phyloP scores from a whole-genome alignment of 805 yeast genomes.

The Isabelozyma heimii region DNA sequence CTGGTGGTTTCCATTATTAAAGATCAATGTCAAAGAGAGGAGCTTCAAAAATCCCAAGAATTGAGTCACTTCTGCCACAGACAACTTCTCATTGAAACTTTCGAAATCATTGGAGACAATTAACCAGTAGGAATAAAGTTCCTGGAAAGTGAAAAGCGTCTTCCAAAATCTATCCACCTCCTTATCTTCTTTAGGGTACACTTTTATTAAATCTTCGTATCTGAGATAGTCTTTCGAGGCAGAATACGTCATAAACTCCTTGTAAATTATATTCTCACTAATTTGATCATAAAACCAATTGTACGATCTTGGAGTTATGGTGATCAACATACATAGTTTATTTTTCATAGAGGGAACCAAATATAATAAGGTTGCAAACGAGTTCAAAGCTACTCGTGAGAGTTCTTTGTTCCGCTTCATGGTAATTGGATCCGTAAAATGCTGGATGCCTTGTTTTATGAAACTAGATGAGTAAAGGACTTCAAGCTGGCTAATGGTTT shows the following conservation, averaged over 20 bases:
- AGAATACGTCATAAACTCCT: slow-evolving; percentile 4
- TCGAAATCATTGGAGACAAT: slow-evolving; percentile 67
- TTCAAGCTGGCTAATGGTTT: slow-evolving; percentile 3
- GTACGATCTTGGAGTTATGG: slow-evolving; percentile 40
- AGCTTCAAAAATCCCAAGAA: slow-evolving; percentile 49
- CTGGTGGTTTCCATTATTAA: slow-evolving; percentile 21
- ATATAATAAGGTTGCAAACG: slow-evolving; percentile 28
- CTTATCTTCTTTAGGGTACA: slow-evolving; percentile 3
- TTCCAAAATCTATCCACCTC: slow-evolving; percentile 25
- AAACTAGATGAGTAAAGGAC: slow-evolving; percentile 18
- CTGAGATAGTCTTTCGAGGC: slow-evolving; percentile 10
- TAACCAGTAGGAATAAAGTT: slow-evolving; percentile 64
- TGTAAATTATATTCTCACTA: slow-evolving; percentile 13
- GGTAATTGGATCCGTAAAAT: slow-evolving; percentile 7
- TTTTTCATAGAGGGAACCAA: slow-evolving; percentile 37
- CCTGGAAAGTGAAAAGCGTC: slow-evolving; percentile 50
- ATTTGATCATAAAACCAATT: slow-evolving; percentile 28
- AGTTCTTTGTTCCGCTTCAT: slow-evolving; percentile 1
- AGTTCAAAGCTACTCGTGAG: slow-evolving; percentile 10
- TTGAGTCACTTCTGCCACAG: slow-evolving; percentile 31
- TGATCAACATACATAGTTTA: slow-evolving; percentile 38
- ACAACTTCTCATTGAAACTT: slow-evolving; percentile 44
- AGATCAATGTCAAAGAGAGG: slow-evolving; percentile 49
- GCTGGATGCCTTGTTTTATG: slow-evolving; percentile 14
- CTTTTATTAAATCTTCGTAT: slow-evolving; percentile 5